phyloP scores from a whole-genome alignment of 371 early-diverging fungal species.

The Mortierella sp. region DNA sequence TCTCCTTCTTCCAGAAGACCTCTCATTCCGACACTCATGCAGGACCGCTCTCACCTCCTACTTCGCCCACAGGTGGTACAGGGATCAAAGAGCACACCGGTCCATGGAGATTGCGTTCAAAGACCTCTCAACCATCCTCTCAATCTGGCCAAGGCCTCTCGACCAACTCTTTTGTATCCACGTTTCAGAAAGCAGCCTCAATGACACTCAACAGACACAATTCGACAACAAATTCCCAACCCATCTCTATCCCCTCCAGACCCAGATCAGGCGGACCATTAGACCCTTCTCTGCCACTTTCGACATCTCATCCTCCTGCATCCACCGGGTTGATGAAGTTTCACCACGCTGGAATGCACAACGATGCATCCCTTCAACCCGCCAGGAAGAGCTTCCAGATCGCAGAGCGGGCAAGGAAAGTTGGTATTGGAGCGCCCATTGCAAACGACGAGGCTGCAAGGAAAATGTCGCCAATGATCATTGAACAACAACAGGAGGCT shows the following conservation, averaged over 20 bases:
- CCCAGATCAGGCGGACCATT: slow-evolving; percentile 24
- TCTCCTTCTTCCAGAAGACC: slow-evolving; percentile 18
- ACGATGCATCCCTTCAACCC: slow-evolving; percentile 34
- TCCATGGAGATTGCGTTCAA: slow-evolving; percentile 27
- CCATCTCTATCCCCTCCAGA: slow-evolving; percentile 30
- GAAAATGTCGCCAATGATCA: slow-evolving; percentile 58
- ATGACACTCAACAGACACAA: slow-evolving; percentile 41
- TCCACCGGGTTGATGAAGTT: slow-evolving; percentile 7
- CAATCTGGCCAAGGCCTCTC: slow-evolving; percentile 21
- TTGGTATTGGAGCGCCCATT: slow-evolving; percentile 67
- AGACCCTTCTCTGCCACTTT: slow-evolving; percentile 12
- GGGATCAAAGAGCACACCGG: slow-evolving; percentile 27
- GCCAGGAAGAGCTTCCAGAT: slow-evolving; percentile 59
- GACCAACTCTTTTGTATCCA: slow-evolving; percentile 47
- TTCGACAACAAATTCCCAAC: slow-evolving; percentile 16
- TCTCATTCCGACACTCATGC: slow-evolving; percentile 12
- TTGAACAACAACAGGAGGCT: slow-evolving; percentile 57
- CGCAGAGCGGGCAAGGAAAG: slow-evolving; percentile 59
- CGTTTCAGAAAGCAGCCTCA: slow-evolving; percentile 44
- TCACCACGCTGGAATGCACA: background rate
- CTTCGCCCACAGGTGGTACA: slow-evolving; percentile 27
- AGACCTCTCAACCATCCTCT: slow-evolving; percentile 5
- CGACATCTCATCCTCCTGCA: slow-evolving; percentile 35
- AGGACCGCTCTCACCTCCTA: slow-evolving; percentile 33
- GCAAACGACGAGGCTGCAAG: slow-evolving; percentile 61